These are phyloP conservation scores for Bocquillonia castaneifolia DNA, from an alignment of 441 rosid species.

Conservation along the genomic window DNA sequence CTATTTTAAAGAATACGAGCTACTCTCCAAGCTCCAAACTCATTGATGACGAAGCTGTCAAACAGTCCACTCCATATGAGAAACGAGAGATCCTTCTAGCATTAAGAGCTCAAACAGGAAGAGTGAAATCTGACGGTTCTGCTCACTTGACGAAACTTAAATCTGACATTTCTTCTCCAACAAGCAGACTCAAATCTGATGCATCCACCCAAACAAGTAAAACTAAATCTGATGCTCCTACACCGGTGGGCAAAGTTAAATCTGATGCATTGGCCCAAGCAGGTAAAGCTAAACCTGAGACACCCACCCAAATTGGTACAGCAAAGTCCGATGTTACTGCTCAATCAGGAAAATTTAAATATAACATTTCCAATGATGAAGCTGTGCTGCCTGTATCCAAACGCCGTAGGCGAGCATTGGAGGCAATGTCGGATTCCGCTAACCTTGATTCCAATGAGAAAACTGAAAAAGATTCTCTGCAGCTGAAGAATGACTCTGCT, in stretches of 20 bases:
- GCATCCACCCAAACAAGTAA: slow-evolving; percentile 18
- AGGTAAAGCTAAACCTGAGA: slow-evolving; percentile 30
- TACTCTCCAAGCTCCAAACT: slow-evolving; percentile 31
- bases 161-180: slow-evolving; percentile 27
- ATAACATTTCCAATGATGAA: slow-evolving; percentile 53
- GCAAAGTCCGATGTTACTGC: slow-evolving; percentile 17
- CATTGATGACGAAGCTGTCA: slow-evolving; percentile 34
- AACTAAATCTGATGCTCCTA: slow-evolving; percentile 21
- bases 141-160: slow-evolving; percentile 21
- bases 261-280: slow-evolving; percentile 20
- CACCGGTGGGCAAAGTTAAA: slow-evolving; percentile 12
- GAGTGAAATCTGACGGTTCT: slow-evolving; percentile 20
- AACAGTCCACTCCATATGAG: slow-evolving; percentile 29
- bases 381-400: slow-evolving; percentile 56
- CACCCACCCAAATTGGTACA: slow-evolving; percentile 21
- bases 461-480: slow-evolving; percentile 38
- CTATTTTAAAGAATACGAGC: slow-evolving; percentile 25
- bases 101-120: slow-evolving; percentile 36
- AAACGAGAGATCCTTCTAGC: slow-evolving; percentile 42
- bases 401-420: slow-evolving; percentile 52
- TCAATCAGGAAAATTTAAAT: slow-evolving; percentile 28
- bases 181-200: slow-evolving; percentile 21
- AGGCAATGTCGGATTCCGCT: slow-evolving; percentile 50
- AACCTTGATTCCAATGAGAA: slow-evolving; percentile 38
- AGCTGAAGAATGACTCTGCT: slow-evolving; percentile 34